Evolutionary conservation across 768 basidiomycete species (phyloP), one percentile per base, ranked within the genome.

Genomic region (Dentipellis fragilis): DNA sequence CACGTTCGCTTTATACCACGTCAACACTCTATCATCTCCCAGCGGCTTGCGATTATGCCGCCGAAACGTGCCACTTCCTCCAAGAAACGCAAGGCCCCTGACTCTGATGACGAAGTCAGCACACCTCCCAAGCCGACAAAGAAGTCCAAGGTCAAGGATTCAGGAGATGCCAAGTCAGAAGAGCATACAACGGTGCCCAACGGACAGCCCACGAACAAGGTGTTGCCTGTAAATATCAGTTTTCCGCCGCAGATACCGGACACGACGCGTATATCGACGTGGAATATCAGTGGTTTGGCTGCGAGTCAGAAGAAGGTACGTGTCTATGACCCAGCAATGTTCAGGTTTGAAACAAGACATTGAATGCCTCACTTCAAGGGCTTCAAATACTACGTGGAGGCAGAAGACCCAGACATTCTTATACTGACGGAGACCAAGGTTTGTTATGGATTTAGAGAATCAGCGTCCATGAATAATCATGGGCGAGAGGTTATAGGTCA

Each of bases 391-490:
- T 94, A 94, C 64, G 74, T 93, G 35, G 84, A 89, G 60, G 89
- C 89, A 1, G 92, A 94, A 62, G 84, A 93, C 64, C 81, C 92
- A 0, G 92, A 94, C 64, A 74, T 94, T 23, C 73, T 93, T 21
- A 77, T 93, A 14, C 71, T 94, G 45, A 90, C 88, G 0, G 92
- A 94, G 71, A 93, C 90, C 10, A 94, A 93, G 76, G 89, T 81
- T 40, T 35, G 61, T 54, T 9, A 2, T 21, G 42, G 6, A 6
- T 29, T 29, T 29, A 29, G 29, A 29, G 29, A 29, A 6, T 29
- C 29, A 29, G 29, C 29, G 29, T 29, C 29, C 29, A 6, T 29
- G 34, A 21, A 29, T 17, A 46, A 37, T 11, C 16, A 38, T 40
- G 29, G 56, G 40, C 14, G 9, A 39, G 14, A 57, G 22, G 23